Conservation (phyloP, 495 filamentous ascomycete genomes). For the Penicillium fimorum region DNA sequence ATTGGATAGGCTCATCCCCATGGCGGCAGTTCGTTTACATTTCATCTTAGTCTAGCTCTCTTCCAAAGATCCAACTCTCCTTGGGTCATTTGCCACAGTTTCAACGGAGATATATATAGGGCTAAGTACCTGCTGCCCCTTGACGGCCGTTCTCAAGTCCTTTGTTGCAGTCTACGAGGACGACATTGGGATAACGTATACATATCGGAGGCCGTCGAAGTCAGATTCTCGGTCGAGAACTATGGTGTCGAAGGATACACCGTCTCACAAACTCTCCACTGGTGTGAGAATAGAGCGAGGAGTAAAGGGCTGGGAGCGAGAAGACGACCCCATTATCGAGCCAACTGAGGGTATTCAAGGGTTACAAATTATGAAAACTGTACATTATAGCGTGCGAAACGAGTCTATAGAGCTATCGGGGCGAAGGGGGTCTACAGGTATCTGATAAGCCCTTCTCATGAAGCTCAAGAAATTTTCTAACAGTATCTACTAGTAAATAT, state of each 20-base stretch:
- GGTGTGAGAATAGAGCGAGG: neutral
- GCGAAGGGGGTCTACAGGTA: too few relatives aligned
- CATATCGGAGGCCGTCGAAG: slow-evolving; percentile 8
- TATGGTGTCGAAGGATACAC: neutral
- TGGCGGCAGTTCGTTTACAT: slow-evolving; percentile 24
- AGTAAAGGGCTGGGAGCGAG: slow-evolving; percentile 9
- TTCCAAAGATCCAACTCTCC: slow-evolving; percentile 21
- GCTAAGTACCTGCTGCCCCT: slow-evolving; percentile 24
- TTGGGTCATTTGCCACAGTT: slow-evolving; percentile 25
- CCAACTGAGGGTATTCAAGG: slow-evolving; percentile 1
- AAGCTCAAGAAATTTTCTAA: too few relatives aligned
- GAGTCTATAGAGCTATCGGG: slow-evolving; percentile 20
- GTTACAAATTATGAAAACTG: slow-evolving; percentile 19
- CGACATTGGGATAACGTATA: slow-evolving; percentile 33
- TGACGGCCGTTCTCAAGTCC: slow-evolving; percentile 34
- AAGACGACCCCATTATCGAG: slow-evolving; percentile 17
- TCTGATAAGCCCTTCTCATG: too few relatives aligned
- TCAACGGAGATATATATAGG: slow-evolving; percentile 28
- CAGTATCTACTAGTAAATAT: too few relatives aligned
- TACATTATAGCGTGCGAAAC: slow-evolving; percentile 14
- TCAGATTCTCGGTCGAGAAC: slow-evolving; percentile 7
- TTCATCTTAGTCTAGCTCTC: slow-evolving; percentile 21
- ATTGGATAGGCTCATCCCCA: slow-evolving; percentile 25
- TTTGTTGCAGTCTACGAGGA: slow-evolving; percentile 42
- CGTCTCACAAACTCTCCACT: neutral